Evolutionary conservation across 2,329 filamentous ascomycete species (phyloP).

Genomic region (Penicillium sp.): DNA sequence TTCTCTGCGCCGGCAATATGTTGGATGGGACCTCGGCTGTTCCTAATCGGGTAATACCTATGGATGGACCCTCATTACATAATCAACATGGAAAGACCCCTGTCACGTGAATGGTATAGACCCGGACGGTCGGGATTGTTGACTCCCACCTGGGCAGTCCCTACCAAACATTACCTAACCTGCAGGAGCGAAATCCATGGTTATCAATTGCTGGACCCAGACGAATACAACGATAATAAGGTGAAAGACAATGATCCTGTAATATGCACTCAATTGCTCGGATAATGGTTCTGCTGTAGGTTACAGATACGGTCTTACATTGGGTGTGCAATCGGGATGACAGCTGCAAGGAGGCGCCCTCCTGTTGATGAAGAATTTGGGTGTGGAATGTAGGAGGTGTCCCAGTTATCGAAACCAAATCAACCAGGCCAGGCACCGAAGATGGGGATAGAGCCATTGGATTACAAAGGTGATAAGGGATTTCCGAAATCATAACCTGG

Average conservation of each 20-base stretch:
- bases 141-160: no score
- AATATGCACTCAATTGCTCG: neutral
- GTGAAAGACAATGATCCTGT: neutral
- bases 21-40: conserved; percentile 17
- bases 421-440: no score
- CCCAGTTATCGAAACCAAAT: conserved; percentile 9
- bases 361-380: conserved; percentile 23
- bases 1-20: neutral
- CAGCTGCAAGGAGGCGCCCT: conserved; percentile 25
- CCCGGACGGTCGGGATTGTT: neutral
- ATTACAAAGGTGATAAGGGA: neutral
- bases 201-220: neutral
- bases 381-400: conserved; percentile 24
- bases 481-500: neutral
- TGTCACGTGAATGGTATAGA: neutral
- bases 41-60: conserved; percentile 17
- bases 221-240: neutral
- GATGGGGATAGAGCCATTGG: neutral
- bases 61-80: neutral
- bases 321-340: conserved; percentile 25
- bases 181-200: neutral
- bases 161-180: neutral
- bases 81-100: neutral
- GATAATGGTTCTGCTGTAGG: neutral
- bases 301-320: conserved; percentile 15